A percentile compares a stretch with the other conserved stretches of the same genome.
Evolutionary conservation across 345 rosid genomes (phyloP).

Genomic region (Abelmoschus esculentus): DNA sequence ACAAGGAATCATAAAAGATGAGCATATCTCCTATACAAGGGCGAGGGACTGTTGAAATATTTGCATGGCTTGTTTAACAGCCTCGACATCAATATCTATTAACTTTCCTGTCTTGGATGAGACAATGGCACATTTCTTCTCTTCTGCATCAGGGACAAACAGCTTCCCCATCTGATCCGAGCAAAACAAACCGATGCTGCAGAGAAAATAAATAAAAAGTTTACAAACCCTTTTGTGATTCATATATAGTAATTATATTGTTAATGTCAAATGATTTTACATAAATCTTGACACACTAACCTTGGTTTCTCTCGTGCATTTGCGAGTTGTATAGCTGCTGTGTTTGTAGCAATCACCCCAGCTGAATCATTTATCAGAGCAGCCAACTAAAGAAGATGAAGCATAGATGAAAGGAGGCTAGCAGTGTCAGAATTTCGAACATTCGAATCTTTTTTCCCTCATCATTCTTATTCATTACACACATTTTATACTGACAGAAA

Average conservation of each 20-base stretch:
- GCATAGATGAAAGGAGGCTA: neutral
- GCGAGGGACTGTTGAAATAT: slow-evolving; percentile 59
- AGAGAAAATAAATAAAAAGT: neutral
- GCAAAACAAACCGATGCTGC: slow-evolving; percentile 77
- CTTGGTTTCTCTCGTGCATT: slow-evolving; percentile 70
- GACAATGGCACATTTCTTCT: slow-evolving; percentile 52
- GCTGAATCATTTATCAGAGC: slow-evolving; percentile 85
- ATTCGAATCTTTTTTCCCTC: too few species aligned
- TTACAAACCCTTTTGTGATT: neutral
- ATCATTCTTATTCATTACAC: too few species aligned
- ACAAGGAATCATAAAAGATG: neutral
- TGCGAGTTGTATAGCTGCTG: slow-evolving; percentile 86
- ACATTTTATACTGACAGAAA: too few species aligned
- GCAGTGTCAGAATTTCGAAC: neutral
- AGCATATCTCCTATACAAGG: slow-evolving; percentile 32
- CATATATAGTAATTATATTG: neutral
- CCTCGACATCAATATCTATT: slow-evolving; percentile 49
- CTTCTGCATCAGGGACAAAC: slow-evolving; percentile 61
- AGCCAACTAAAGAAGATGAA: slow-evolving; percentile 49
- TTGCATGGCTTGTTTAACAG: slow-evolving; percentile 53
- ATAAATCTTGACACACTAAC: slow-evolving; percentile 19
- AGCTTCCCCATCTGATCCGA: slow-evolving; percentile 63
- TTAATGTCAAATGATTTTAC: slow-evolving; percentile 1
- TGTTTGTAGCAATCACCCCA: slow-evolving; percentile 85
- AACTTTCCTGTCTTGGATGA: slow-evolving; percentile 67